phyloP scores from a whole-genome alignment of 176 grass and related monocot genomes.

The Triticum dicoccoides region DNA sequence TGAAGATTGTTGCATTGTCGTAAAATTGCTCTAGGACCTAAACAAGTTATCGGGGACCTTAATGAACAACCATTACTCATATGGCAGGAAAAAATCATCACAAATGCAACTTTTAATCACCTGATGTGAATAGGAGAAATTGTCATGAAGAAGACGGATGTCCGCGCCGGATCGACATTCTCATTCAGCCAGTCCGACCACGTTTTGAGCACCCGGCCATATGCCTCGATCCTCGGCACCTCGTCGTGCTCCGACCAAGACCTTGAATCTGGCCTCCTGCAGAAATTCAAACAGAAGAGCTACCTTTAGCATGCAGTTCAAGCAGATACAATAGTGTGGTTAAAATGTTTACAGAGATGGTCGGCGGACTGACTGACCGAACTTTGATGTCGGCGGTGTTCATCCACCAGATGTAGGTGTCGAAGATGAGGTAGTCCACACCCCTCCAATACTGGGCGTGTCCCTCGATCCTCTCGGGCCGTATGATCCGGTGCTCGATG shows the following conservation, averaged over 20 bases:
- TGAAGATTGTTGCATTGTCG: conserved; percentile 1
- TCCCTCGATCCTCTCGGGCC: conserved; percentile 48
- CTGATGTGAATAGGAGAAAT: conserved; percentile 82
- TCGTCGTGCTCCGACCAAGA: conserved; percentile 76
- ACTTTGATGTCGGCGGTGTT: conserved; percentile 73
- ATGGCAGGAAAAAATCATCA: background rate
- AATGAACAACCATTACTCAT: background rate
- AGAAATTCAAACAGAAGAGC: background rate
- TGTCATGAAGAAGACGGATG: conserved; percentile 77
- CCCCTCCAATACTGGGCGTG: conserved; percentile 73
- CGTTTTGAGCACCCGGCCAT: conserved; percentile 54
- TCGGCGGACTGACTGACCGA: conserved; percentile 30
- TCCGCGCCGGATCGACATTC: conserved; percentile 54
- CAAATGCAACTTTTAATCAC: conserved; percentile 22
- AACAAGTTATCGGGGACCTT: background rate
- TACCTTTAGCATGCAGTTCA: background rate
- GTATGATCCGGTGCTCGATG: conserved; percentile 58
- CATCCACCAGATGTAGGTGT: conserved; percentile 99
- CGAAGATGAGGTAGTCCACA: conserved; percentile 89
- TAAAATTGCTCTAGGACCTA: background rate
- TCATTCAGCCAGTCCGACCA: conserved; percentile 57
- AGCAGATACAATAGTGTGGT: background rate
- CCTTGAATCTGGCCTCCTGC: conserved; percentile 57
- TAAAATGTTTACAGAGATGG: background rate
- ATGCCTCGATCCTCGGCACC: conserved; percentile 58